Base-by-base conservation (phyloP, 2,329 filamentous ascomycete genomes). In the Paraphoma sp. region DNA sequence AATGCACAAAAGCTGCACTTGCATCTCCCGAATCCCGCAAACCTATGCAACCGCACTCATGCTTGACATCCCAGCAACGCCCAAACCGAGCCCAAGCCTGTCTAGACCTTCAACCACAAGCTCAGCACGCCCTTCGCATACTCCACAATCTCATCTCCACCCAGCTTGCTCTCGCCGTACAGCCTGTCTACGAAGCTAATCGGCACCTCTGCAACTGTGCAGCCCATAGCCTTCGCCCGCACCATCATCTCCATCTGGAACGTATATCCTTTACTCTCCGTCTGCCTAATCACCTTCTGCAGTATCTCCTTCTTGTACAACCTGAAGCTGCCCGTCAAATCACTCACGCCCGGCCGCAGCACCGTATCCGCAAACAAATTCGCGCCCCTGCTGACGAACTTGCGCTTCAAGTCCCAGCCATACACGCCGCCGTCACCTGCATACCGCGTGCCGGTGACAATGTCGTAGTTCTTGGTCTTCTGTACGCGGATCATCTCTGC, bases 211-310 rank as follows among this genome's bases (percentile, higher is more conserved):
- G 91, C 92, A 31, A 99, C 94, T 38, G 89, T 91, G 81, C 87
- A 96, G 1, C 95, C 94, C 91, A 97, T 93, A 14, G 90, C 91
- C 86, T 97, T 97, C 33, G 95, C 95, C 60, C 93, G 86, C 8
- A 98, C 94, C 89, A 97, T 98, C 88, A 99, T 90, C 84, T 97
- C 94, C 95, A 99, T 99, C 87, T 99, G 95, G 84, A 99, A 99
- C 41, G 91, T 94, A 78, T 98, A 99, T 2, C 95, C 95, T 82
- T 98, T 97, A 76, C 92, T 95, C 84, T 97, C 90, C 8, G 93
- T 97, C 79, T 86, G 92, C 72, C 85, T 83, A 70, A 99, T 97
- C 56, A 96, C 92, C 83, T 92, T 93, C 78, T 96, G 87, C 72
- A 99, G 79, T 60, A 97, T 92, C 57, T 83, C 82, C 81, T 90